Evolutionary conservation across 305 asterid species (phyloP).

Genomic region (Fraxinus floribunda): DNA sequence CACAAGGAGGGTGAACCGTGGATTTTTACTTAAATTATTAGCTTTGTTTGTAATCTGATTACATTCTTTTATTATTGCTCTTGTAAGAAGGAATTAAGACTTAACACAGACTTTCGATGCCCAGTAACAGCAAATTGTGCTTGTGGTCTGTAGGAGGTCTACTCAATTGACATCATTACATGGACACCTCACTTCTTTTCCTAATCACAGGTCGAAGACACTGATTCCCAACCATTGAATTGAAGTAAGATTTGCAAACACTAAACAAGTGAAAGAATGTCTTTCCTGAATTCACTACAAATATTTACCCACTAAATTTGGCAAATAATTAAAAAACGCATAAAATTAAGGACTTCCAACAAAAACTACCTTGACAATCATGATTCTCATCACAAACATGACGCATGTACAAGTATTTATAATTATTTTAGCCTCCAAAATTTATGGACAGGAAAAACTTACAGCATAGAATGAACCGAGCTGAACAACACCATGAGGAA

Average conservation of each 20-base stretch:
- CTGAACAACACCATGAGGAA: slow-evolving; percentile 79
- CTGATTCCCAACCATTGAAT: background rate
- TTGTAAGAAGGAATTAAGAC: background rate
- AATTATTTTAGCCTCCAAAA: background rate
- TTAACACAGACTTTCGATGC: background rate
- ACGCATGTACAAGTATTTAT: background rate
- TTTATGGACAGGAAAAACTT: slow-evolving; percentile 26
- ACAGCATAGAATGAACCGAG: slow-evolving; percentile 59
- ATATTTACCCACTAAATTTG: no score
- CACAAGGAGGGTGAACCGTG: no score
- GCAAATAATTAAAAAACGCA: no score
- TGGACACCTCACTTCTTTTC: background rate
- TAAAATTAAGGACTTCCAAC: background rate
- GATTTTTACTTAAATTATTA: background rate
- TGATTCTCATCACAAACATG: background rate
- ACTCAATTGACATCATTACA: background rate
- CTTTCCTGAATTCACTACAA: background rate
- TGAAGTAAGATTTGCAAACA: background rate
- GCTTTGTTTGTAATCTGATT: background rate
- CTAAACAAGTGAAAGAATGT: background rate
- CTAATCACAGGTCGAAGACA: background rate
- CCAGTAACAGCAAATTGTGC: background rate
- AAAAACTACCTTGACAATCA: background rate
- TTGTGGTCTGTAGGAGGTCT: background rate
- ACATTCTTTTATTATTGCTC: background rate